Conservation (phyloP, 306 rosid species). For the Quercus wislizeni region DNA sequence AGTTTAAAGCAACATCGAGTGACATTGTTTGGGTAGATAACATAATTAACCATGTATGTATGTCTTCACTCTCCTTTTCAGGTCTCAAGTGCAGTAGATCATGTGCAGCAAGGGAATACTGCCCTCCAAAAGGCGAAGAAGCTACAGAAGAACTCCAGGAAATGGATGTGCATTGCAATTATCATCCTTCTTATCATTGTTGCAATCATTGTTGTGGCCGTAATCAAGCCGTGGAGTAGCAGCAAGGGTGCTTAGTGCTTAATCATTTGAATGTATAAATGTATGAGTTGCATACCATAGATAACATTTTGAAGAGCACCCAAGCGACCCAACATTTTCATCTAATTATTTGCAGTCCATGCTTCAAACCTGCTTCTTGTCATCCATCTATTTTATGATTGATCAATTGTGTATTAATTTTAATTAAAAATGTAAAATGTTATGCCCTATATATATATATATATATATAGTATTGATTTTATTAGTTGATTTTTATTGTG, state of each 20-base stretch:
- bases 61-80: slow-evolving; percentile 12
- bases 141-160: slow-evolving; percentile 76
- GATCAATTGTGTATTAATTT: neutral
- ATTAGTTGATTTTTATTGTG: neutral
- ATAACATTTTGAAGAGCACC: neutral
- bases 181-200: slow-evolving; percentile 75
- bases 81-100: slow-evolving; percentile 96
- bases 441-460: neutral
- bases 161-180: slow-evolving; percentile 94
- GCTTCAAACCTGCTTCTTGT: neutral
- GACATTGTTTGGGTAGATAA: slow-evolving; percentile 5
- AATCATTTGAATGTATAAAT: neutral
- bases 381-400: neutral
- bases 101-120: slow-evolving; percentile 79
- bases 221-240: slow-evolving; percentile 72
- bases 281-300: neutral
- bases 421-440: neutral
- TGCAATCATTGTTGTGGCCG: slow-evolving; percentile 48
- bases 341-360: neutral
- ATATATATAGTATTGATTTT: neutral
- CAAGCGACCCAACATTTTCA: neutral
- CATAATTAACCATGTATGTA: neutral
- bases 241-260: slow-evolving; percentile 49
- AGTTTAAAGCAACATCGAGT: neutral
- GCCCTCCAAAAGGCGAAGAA: slow-evolving; percentile 76